A percentile compares a stretch with the other conserved stretches of the same genome.
Evolutionary conservation across 768 basidiomycete species (phyloP).

Genomic region (Leucocoprinus leucothites): DNA sequence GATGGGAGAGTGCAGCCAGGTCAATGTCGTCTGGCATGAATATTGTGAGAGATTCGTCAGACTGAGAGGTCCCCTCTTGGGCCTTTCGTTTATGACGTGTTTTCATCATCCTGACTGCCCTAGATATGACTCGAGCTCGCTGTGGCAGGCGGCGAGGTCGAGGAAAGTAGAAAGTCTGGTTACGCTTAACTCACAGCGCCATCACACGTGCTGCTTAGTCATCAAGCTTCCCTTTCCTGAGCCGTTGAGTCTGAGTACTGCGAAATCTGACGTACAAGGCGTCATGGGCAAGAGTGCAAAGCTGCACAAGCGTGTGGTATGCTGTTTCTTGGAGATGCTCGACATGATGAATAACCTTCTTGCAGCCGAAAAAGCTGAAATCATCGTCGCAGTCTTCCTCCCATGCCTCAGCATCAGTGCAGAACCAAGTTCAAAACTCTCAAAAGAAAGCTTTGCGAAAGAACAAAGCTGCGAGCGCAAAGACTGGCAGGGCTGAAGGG

Average conservation of each 20-base stretch:
- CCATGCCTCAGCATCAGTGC: conserved; percentile 22
- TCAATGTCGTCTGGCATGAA: conserved; percentile 68
- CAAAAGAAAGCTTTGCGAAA: conserved; percentile 52
- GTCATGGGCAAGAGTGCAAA: conserved; percentile 67
- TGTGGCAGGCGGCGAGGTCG: conserved; percentile 33
- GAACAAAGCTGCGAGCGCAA: conserved; percentile 30
- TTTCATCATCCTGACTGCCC: conserved; percentile 30
- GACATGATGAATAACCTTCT: neutral
- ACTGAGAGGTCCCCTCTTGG: conserved; percentile 33
- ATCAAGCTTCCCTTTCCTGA: conserved; percentile 5
- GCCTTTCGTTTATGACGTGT: conserved; percentile 66
- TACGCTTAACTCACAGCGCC: conserved; percentile 16
- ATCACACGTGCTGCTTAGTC: conserved; percentile 31
- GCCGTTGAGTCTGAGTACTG: neutral
- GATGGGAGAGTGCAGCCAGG: conserved; percentile 49
- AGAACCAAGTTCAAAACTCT: conserved; percentile 35
- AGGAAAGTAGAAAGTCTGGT: conserved; percentile 12
- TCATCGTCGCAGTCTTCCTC: conserved; percentile 16
- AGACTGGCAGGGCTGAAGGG: conserved; percentile 25
- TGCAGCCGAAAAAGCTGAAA: conserved; percentile 38
- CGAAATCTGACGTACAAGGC: neutral
- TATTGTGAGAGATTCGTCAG: conserved; percentile 34
- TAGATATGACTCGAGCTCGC: conserved; percentile 26
- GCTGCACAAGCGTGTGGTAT: conserved; percentile 57
- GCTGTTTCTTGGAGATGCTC: conserved; percentile 14